These are phyloP conservation scores for Talaromyces sp. DNA, from an alignment of 2,329 filamentous ascomycete genomes.

Conservation along the genomic window DNA sequence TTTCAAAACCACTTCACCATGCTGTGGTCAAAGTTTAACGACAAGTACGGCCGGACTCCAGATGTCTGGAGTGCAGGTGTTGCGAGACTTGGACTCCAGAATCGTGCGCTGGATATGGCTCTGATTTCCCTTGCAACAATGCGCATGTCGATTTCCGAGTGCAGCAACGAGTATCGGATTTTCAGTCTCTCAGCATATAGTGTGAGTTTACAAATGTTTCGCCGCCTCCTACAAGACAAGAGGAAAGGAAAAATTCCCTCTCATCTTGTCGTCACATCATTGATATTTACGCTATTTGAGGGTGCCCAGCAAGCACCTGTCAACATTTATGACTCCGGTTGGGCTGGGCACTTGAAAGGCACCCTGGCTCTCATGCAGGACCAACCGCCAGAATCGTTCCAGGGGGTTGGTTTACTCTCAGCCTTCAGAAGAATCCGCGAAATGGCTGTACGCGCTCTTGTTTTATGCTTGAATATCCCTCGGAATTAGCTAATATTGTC, in stretches of 20 bases:
- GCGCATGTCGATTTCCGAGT: slow-evolving; percentile 5
- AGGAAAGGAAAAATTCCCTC: neutral
- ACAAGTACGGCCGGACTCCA: slow-evolving; percentile 5
- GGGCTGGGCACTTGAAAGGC: slow-evolving; percentile 8
- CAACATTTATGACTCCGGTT: slow-evolving; percentile 4
- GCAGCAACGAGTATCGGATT: neutral
- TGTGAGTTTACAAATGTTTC: slow-evolving; percentile 5
- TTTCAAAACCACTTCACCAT: slow-evolving; percentile 7
- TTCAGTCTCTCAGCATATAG: slow-evolving; percentile 10
- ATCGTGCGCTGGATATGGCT: slow-evolving; percentile 8
- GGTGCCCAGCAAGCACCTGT: slow-evolving; percentile 3
- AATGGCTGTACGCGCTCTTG: slow-evolving; percentile 4
- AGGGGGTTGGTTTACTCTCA: slow-evolving; percentile 2
- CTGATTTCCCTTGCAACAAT: slow-evolving; percentile 8
- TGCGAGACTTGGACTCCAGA: slow-evolving; percentile 1
- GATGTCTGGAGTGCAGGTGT: slow-evolving; percentile 2
- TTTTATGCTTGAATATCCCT: too few species aligned
- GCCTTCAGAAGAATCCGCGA: slow-evolving; percentile 9
- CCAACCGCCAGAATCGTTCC: slow-evolving; percentile 1
- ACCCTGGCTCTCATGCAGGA: slow-evolving; percentile 1
- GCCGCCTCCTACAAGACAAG: slow-evolving; percentile 1
- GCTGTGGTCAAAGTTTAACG: slow-evolving; percentile 3
- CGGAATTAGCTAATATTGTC: neutral
- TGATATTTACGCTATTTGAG: slow-evolving; percentile 10
- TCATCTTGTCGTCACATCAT: slow-evolving; percentile 7